Evolutionary conservation across 2,329 filamentous ascomycete genomes (phyloP), one percentile per base, ranked within the genome.

Genomic region (Apiospora pterosperma): DNA sequence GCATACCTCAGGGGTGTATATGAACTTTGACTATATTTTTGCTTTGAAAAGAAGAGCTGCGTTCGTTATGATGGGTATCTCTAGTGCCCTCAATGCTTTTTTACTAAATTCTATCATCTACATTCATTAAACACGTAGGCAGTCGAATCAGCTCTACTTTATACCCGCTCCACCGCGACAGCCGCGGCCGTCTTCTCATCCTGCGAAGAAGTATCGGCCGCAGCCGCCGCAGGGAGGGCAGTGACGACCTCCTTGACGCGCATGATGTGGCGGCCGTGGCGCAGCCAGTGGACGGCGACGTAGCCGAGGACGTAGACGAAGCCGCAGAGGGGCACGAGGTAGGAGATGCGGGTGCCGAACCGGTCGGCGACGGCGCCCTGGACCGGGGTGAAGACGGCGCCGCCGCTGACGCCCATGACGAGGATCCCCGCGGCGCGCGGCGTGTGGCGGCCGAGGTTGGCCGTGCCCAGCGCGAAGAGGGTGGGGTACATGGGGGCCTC

Each of bases 241-340:
- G 62, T 66, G 34, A 68, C 65, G n/a, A 72, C 65, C 62, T 74
- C 71, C 71, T 76, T 77, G 36, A 74, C 69, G 10, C 73, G 64
- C 69, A 75, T 66, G 62, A 77, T 69, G 44, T 73, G 68, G 28
- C 70, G 67, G 25, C 75, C 76, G 58, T 74, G 71, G 63, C 72
- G 67, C 16, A 76, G 19, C 75, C 75, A 76, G 66, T 76, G 75
- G 62, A 69, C 62, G 36, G 69, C 61, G 8, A 74, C 73, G 60
- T 77, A 76, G 16, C 67, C 68, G 19, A 76, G 63, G 1, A 76
- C 80, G 55, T 78, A 76, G 38, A 77, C 64, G 70, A 82, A 82
- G 25, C 79, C 79, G 62, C 79, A 74, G 16, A 81, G 71, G 5
- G 80, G 79, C 0, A 81, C 79, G 28, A 81, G 63, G 70, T 81